Percentiles rank a stretch among this genome's conserved stretches.
phyloP scores from a whole-genome alignment of 1,284 basidiomycete species.

The Ustilago xerochloae region DNA sequence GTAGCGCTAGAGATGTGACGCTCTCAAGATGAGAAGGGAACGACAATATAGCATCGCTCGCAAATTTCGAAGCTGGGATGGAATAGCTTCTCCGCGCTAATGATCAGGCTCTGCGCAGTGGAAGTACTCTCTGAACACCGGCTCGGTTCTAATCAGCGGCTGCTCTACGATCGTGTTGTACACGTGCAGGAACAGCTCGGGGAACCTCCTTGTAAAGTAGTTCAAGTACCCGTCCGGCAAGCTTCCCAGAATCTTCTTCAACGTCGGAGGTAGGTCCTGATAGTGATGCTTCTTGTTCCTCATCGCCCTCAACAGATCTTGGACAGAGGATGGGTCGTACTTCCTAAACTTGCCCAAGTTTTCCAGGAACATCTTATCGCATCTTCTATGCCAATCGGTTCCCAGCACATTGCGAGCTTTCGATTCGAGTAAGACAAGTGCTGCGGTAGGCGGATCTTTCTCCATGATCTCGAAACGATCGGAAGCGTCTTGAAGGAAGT shows the following conservation, averaged over 20 bases:
- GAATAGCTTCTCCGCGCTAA: not conserved
- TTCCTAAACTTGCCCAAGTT: constrained; percentile 94
- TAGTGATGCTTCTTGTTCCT: constrained; percentile 99
- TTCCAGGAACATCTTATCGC: constrained; percentile 90
- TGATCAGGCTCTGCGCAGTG: constrained; percentile 48
- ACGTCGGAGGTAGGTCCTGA: constrained; percentile 89
- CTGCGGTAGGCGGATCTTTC: constrained; percentile 80
- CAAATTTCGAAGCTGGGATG: too few species aligned
- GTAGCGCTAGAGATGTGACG: not conserved
- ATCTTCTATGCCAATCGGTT: constrained; percentile 84
- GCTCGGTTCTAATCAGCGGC: constrained; percentile 56
- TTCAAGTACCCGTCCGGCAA: constrained; percentile 91
- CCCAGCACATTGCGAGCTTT: constrained; percentile 55
- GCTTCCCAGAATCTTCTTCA: constrained; percentile 84
- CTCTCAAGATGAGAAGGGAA: too few species aligned
- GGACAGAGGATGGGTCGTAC: constrained; percentile 88
- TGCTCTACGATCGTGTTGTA: constrained; percentile 78
- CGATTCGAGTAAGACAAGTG: constrained; percentile 80
- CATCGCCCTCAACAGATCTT: constrained; percentile 90
- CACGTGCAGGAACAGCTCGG: constrained; percentile 89
- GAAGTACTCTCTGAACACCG: constrained; percentile 58
- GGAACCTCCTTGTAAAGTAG: constrained; percentile 94
- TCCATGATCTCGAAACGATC: constrained; percentile 97
- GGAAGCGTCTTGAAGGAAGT: constrained; percentile 94
- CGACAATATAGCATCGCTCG: not conserved